Evolutionary conservation across 805 yeast species (phyloP), one percentile per base, ranked within the genome.

Genomic region (Starmera pachycereana): DNA sequence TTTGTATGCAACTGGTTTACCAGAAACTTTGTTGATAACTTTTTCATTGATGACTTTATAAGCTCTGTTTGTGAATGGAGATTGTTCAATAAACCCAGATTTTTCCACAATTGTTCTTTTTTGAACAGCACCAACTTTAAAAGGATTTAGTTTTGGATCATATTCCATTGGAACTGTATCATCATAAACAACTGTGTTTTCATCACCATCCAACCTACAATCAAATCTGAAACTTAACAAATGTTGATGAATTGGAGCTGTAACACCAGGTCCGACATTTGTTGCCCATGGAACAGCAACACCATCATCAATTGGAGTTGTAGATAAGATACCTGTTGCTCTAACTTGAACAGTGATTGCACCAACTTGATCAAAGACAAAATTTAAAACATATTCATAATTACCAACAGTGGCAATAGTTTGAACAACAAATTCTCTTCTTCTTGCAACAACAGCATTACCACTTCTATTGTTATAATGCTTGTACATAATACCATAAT

Each of bases 181-280:
- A 53, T 81, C 87, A 51, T 71, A 81, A 36, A 71, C 74, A 45
- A 80, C 84, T 12, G 89, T 65, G 68, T 83, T 83, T 49, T 77
- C 68, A 61, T 83, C 81, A 51, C 94, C 94, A 58, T 83, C 94
- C 37, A 83, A 58, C 44, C 89, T 85, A 36, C 89, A 83, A 61
- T 83, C 92, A 52, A 84, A 74, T 70, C 92, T 76, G 64, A 82
- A 78, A 11, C 84, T 75, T 51, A 83, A 66, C 56, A 83, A 70
- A 64, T 83, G 94, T 65, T 83, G 94, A 60, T 83, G 94, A 68
- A 78, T 80, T 28, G 90, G 80, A 39, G 94, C 94, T 73, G 81
- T 72, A 41, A 79, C 88, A 54, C 81, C 78, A 47, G 88, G 89
- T 36, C 85, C 87, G 43, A 83, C 81, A 47, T 72, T 69, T 31